A percentile compares a stretch with the other conserved stretches of the same genome.
These are phyloP conservation scores for Pleurozium schreberi DNA, from an alignment of 225 moss, liverwort and hornwort genomes.

Conservation along the genomic window DNA sequence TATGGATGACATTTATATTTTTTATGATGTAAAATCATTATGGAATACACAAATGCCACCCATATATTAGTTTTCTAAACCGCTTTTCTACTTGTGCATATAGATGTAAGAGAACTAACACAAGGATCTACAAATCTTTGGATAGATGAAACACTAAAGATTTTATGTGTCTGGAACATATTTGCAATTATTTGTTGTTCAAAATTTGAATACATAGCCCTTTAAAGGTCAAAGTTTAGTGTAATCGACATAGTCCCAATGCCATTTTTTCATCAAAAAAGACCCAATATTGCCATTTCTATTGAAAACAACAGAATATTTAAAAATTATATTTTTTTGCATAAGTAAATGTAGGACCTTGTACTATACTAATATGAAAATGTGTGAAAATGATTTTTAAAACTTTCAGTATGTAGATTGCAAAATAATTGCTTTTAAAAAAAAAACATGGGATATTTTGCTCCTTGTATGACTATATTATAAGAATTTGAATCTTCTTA, in stretches of 20 bases:
- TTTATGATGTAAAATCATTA: rapidly evolving
- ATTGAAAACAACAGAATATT: not conserved
- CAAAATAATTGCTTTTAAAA: not conserved
- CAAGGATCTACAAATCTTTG: not conserved
- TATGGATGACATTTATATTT: not conserved
- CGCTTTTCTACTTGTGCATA: rapidly evolving
- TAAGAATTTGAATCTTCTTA: not conserved
- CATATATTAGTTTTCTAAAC: not conserved
- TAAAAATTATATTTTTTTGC: not conserved
- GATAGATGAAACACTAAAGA: not conserved
- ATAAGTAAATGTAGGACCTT: not conserved
- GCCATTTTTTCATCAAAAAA: not conserved
- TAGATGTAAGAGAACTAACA: not conserved
- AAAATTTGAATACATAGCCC: not conserved
- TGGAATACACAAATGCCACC: not conserved
- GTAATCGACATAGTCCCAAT: rapidly evolving
- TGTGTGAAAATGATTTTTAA: not conserved
- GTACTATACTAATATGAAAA: not conserved
- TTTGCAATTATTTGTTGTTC: not conserved
- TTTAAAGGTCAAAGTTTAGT: not conserved
- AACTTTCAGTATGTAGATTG: not conserved
- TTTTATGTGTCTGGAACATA: rapidly evolving
- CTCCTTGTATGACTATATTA: not conserved
- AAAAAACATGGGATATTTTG: not conserved
- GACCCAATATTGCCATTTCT: not conserved